phyloP scores from a whole-genome alignment of 2,329 filamentous ascomycete species.

The Ceratocystis smalleyi region DNA sequence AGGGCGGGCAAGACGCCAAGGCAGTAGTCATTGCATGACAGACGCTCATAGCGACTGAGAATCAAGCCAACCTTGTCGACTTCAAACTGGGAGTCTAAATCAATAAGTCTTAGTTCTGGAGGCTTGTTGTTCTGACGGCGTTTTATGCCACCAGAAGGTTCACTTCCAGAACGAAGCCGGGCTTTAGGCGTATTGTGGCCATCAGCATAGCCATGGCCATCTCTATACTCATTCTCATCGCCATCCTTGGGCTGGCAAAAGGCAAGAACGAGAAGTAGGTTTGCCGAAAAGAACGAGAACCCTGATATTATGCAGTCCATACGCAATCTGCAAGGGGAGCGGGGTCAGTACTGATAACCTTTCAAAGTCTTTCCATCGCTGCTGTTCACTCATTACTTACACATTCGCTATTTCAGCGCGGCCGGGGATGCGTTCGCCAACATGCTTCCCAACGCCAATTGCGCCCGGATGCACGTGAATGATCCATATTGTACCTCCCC shows the following conservation, averaged over 20 bases:
- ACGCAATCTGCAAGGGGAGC: slow-evolving; percentile 47
- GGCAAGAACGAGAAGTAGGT: slow-evolving; percentile 76
- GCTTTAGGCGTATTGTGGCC: slow-evolving; percentile 19
- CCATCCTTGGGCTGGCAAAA: slow-evolving; percentile 65
- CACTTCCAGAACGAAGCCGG: slow-evolving; percentile 32
- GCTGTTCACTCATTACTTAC: slow-evolving; percentile 36
- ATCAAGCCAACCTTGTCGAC: slow-evolving; percentile 75
- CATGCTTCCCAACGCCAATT: slow-evolving; percentile 48
- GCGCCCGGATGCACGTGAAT: slow-evolving; percentile 73
- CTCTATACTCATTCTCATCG: slow-evolving; percentile 31
- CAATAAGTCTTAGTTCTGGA: slow-evolving; percentile 81
- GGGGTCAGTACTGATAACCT: slow-evolving; percentile 19
- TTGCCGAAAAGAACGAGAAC: slow-evolving; percentile 89
- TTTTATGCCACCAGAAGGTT: slow-evolving; percentile 48
- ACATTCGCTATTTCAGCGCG: slow-evolving; percentile 84
- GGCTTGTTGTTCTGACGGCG: slow-evolving; percentile 65
- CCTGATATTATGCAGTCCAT: slow-evolving; percentile 98
- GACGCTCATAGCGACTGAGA: slow-evolving; percentile 70
- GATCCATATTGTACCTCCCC: slow-evolving; percentile 94
- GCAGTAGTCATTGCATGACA: slow-evolving; percentile 85
- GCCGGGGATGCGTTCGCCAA: slow-evolving; percentile 56
- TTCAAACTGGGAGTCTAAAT: slow-evolving; percentile 73
- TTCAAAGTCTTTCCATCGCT: not conserved
- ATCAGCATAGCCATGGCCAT: not conserved
- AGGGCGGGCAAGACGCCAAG: slow-evolving; percentile 63